A percentile compares a stretch with the other conserved stretches of the same genome.
Evolutionary conservation across 2,329 filamentous ascomycete genomes (phyloP).

Genomic region (Xylaria sp.): DNA sequence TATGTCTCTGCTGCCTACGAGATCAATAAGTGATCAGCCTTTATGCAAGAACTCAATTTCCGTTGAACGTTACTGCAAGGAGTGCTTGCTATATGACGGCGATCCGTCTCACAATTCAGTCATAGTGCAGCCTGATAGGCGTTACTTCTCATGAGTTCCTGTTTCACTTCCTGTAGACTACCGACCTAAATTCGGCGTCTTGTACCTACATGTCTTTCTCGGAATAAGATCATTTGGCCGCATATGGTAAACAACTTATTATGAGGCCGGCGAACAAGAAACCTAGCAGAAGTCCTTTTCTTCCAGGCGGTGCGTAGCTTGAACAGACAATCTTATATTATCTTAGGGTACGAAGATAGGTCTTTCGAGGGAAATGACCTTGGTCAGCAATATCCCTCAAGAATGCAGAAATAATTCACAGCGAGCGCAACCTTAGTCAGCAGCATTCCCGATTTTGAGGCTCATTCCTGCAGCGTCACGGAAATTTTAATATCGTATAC

Average conservation of each 20-base stretch:
- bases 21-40: conserved; percentile 12
- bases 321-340: conserved; percentile 23
- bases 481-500: background rate
- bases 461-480: conserved; percentile 17
- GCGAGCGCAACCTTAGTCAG: conserved; percentile 31
- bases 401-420: conserved; percentile 34
- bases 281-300: conserved; percentile 30
- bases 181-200: background rate
- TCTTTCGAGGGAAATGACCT: conserved; percentile 18
- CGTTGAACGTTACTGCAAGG: conserved; percentile 31
- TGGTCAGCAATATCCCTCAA: conserved; percentile 32
- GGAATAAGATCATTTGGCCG: conserved; percentile 28
- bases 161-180: background rate
- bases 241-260: conserved; percentile 34
- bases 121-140: conserved; percentile 12
- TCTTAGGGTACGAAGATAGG: conserved; percentile 8
- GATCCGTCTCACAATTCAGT: conserved; percentile 34
- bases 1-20: background rate
- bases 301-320: conserved; percentile 13
- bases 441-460: conserved; percentile 38
- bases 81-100: conserved; percentile 20
- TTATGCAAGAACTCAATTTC: conserved; percentile 10
- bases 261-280: conserved; percentile 36
- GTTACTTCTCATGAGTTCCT: conserved; percentile 16
- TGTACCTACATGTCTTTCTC: conserved; percentile 17